Percentiles rank a stretch among this genome's conserved stretches.
These are phyloP conservation scores for Carex kokanica DNA, from an alignment of 176 grass and related monocot species.

Conservation along the genomic window DNA sequence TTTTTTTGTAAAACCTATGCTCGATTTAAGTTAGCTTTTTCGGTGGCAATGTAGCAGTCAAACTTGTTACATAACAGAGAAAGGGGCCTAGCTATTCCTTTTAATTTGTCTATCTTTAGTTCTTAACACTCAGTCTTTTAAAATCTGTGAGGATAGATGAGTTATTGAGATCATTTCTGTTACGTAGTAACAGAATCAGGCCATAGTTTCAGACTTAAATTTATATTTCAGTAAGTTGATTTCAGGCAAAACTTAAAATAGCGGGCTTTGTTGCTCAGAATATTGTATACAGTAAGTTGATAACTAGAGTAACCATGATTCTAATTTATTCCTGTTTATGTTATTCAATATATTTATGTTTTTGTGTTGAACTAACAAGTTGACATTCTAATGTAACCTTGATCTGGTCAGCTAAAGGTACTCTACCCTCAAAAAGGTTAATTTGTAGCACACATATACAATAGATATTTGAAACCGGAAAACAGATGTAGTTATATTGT, in stretches of 20 bases:
- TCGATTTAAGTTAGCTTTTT: not conserved
- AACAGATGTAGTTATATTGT: not conserved
- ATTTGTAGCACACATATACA: no score
- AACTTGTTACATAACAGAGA: not conserved
- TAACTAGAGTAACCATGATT: no score
- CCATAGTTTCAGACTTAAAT: not conserved
- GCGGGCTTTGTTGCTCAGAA: no score
- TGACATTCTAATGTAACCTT: no score
- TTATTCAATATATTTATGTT: no score
- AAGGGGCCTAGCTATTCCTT: not conserved
- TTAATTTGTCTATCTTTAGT: not conserved
- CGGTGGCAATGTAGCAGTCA: not conserved
- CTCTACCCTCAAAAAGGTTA: no score
- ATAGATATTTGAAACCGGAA: not conserved
- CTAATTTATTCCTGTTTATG: no score
- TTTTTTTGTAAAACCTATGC: not conserved
- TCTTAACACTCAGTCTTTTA: not conserved
- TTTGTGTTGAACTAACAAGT: no score
- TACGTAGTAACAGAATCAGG: not conserved
- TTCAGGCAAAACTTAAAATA: no score
- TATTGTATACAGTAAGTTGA: no score
- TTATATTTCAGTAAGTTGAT: not conserved
- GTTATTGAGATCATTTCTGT: not conserved
- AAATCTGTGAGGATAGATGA: not conserved
- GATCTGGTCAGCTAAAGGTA: no score